Percentiles rank a stretch among this genome's conserved stretches.
phyloP scores from a whole-genome alignment of 805 yeast species.

The Suhomyces emberorum region DNA sequence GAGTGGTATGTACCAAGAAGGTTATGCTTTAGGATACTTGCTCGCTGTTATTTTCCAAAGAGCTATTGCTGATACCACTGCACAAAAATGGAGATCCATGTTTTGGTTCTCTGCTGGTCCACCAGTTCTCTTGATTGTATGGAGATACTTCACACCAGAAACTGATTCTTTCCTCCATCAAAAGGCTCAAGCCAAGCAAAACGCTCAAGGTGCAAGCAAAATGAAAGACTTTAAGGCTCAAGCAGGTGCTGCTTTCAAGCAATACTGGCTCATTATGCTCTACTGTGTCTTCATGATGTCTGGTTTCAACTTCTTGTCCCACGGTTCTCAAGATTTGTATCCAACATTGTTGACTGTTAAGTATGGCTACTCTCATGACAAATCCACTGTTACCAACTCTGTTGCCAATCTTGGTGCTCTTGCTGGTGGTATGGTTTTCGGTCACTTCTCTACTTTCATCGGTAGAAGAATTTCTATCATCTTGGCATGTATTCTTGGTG shows the following conservation, averaged over 20 bases:
- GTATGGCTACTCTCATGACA: conserved; percentile 29
- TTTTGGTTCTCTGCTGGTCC: conserved; percentile 73
- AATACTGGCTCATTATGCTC: conserved; percentile 59
- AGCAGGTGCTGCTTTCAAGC: conserved; percentile 28
- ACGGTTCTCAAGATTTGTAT: conserved; percentile 42
- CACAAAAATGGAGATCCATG: conserved; percentile 60
- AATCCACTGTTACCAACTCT: conserved; percentile 38
- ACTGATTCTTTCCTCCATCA: conserved; percentile 51
- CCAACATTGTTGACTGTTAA: conserved; percentile 36
- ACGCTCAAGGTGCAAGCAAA: conserved; percentile 10
- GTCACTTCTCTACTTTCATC: conserved; percentile 33
- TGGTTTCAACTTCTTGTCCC: conserved; percentile 41
- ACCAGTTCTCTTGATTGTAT: conserved; percentile 53
- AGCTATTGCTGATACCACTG: conserved; percentile 52
- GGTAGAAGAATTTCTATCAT: conserved; percentile 37
- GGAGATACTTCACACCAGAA: conserved; percentile 61
- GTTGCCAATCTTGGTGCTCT: conserved; percentile 43
- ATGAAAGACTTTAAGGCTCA: conserved; percentile 9
- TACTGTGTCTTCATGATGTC: conserved; percentile 52
- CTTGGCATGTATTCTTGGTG: conserved; percentile 30
- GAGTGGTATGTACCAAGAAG: conserved; percentile 74
- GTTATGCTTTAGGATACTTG: conserved; percentile 70
- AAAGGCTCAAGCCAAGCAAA: conserved; percentile 15
- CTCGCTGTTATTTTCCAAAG: conserved; percentile 63
- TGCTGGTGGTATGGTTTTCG: conserved; percentile 44